Evolutionary conservation across 805 yeast genomes (phyloP).

Genomic region (Wickerhamiella musiphila): DNA sequence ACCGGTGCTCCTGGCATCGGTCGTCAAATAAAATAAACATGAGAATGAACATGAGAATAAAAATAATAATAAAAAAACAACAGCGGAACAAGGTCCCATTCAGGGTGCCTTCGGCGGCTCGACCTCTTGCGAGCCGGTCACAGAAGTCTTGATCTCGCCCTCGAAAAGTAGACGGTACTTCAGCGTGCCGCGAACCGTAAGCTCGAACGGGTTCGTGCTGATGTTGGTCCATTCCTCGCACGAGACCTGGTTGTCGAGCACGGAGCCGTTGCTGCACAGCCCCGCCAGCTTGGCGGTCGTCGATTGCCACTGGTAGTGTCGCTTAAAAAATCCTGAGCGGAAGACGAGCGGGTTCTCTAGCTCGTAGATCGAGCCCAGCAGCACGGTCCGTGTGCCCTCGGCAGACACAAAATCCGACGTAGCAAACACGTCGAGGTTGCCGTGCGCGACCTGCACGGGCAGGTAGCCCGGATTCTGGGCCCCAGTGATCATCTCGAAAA

Average conservation of each 20-base stretch:
- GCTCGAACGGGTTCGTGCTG: constrained; percentile 65
- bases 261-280: constrained; percentile 41
- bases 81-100: no score
- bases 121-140: constrained; percentile 6
- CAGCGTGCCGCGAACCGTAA: constrained; percentile 68
- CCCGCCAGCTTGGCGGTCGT: constrained; percentile 55
- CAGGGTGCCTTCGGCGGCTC: not conserved
- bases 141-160: constrained; percentile 15
- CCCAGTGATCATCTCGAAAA: constrained; percentile 59
- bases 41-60: no score
- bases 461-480: constrained; percentile 83
- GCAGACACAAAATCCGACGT: constrained; percentile 16
- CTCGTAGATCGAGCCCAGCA: constrained; percentile 48
- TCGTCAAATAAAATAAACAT: no score
- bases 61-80: no score
- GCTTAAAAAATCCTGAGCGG: constrained; percentile 51
- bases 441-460: constrained; percentile 40
- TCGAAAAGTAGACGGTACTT: constrained; percentile 57
- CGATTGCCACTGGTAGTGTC: constrained; percentile 32
- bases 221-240: constrained; percentile 53
- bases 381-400: constrained; percentile 37
- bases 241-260: constrained; percentile 16
- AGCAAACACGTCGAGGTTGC: constrained; percentile 71
- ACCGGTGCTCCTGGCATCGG: no score
- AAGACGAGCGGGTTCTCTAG: constrained; percentile 62